Conservation (phyloP, 1,139 yeast genomes). For the Hemisphaericaspora xylofermentans region DNA sequence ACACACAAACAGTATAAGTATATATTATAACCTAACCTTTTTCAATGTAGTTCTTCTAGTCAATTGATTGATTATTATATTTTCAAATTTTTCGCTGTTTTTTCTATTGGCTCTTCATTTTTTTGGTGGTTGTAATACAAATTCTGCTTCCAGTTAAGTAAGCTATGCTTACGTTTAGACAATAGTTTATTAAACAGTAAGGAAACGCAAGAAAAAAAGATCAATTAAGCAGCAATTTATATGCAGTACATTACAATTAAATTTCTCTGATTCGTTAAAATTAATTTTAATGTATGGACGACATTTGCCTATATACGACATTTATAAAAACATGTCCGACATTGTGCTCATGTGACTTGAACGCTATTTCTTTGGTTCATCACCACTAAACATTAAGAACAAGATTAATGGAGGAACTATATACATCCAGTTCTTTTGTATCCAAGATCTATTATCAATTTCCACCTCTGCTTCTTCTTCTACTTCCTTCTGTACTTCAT, state of each 20-base stretch:
- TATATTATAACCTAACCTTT: not conserved
- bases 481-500: slow-evolving; percentile 23
- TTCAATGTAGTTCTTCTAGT: not conserved
- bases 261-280: slow-evolving; percentile 14
- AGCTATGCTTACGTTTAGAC: no score
- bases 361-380: slow-evolving; percentile 14
- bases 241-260: slow-evolving; percentile 14
- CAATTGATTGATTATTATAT: not conserved
- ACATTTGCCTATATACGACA: not conserved
- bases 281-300: no score
- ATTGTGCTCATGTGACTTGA: not conserved
- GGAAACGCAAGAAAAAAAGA: no score
- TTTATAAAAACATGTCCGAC: not conserved
- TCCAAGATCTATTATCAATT: slow-evolving; percentile 44
- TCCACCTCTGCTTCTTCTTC: slow-evolving; percentile 28
- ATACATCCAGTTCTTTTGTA: slow-evolving; percentile 57
- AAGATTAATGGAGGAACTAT: slow-evolving; percentile 43
- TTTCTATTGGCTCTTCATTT: slow-evolving; percentile 2
- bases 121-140: not conserved
- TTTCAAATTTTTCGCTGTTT: slow-evolving; percentile 3
- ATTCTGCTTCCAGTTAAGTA: not conserved
- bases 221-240: no score
- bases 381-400: slow-evolving; percentile 29
- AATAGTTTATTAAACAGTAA: no score
- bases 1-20: not conserved